Percentiles rank a stretch among this genome's conserved stretches.
Evolutionary conservation across 129 eudicot species (phyloP).

Genomic region (Helianthus tuberosus): DNA sequence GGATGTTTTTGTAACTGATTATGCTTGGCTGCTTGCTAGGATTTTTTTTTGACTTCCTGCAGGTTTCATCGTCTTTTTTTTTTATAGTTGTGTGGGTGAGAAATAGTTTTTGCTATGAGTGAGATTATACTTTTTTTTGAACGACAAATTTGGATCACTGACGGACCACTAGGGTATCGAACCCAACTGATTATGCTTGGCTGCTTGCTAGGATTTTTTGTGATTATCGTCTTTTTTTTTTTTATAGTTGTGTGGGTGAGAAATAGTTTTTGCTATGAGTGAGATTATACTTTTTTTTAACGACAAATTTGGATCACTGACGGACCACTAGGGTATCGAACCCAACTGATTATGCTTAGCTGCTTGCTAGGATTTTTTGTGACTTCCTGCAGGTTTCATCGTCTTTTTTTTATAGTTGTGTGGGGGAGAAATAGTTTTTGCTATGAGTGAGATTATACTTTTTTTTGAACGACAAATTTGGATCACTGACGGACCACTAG

Average conservation of each 20-base stretch:
- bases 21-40: not conserved
- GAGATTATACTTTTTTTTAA: no score
- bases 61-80: not conserved
- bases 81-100: not conserved
- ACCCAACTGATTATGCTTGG: not conserved
- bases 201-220: slow-evolving; percentile 4
- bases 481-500: no score
- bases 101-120: no score
- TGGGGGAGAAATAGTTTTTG: no score
- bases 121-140: no score
- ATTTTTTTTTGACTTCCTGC: slow-evolving; percentile 11
- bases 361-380: slow-evolving; percentile 5
- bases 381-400: not conserved
- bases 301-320: no score
- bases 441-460: no score
- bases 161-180: no score
- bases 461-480: no score
- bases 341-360: not conserved
- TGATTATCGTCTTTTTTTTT: not conserved
- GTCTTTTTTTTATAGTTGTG: not conserved
- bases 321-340: no score
- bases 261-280: no score
- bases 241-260: not conserved
- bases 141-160: no score
- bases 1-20: not conserved